These are phyloP conservation scores for Nematodospora anomalae DNA, from an alignment of 1,139 yeast species.

Conservation along the genomic window DNA sequence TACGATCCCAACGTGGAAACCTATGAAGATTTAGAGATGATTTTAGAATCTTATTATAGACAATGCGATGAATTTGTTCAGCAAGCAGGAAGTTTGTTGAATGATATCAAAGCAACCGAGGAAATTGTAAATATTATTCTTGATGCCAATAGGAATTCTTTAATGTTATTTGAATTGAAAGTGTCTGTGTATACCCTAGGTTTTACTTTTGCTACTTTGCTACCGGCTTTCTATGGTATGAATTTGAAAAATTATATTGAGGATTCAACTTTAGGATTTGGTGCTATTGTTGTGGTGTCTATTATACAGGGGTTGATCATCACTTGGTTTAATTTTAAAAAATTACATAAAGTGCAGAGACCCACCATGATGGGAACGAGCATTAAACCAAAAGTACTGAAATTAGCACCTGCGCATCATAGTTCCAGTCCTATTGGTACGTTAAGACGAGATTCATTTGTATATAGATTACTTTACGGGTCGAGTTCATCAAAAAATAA, in stretches of 20 bases:
- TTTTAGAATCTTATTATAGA: slow-evolving; percentile 87
- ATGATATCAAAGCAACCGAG: slow-evolving; percentile 89
- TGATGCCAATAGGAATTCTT: slow-evolving; percentile 91
- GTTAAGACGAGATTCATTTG: slow-evolving; percentile 17
- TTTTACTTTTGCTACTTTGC: slow-evolving; percentile 65
- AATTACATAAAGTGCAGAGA: slow-evolving; percentile 56
- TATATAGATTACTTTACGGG: slow-evolving; percentile 29
- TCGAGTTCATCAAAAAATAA: slow-evolving; percentile 22
- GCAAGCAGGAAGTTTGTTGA: slow-evolving; percentile 78
- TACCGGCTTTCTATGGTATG: slow-evolving; percentile 88
- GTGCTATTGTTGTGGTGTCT: slow-evolving; percentile 53
- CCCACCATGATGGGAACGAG: slow-evolving; percentile 58
- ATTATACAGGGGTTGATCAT: slow-evolving; percentile 46
- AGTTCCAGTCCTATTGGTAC: slow-evolving; percentile 6
- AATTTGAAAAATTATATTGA: slow-evolving; percentile 88
- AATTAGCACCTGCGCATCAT: not conserved
- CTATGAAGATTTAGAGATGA: slow-evolving; percentile 81
- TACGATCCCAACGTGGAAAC: slow-evolving; percentile 35
- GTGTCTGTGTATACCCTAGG: slow-evolving; percentile 86
- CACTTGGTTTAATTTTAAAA: slow-evolving; percentile 45
- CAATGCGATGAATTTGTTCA: slow-evolving; percentile 98
- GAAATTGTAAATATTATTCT: slow-evolving; percentile 93
- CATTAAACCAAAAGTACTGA: not conserved
- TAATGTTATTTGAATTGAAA: slow-evolving; percentile 85
- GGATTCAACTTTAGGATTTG: slow-evolving; percentile 68